Evolutionary conservation across 2,329 filamentous ascomycete species (phyloP).

Genomic region (Xylariaceae sp.): DNA sequence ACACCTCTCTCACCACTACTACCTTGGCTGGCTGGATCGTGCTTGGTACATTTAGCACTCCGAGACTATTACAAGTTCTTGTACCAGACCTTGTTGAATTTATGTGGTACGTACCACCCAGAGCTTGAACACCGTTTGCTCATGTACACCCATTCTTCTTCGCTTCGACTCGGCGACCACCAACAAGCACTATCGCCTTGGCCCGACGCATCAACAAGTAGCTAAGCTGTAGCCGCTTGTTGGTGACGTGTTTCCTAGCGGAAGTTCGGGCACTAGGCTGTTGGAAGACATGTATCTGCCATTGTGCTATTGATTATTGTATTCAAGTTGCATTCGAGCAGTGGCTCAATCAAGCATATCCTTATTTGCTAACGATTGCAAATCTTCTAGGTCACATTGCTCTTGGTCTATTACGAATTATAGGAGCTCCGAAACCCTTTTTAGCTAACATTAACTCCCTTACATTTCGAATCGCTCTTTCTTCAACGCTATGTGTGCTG

Average conservation of each 20-base stretch:
- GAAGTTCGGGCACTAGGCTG: no score
- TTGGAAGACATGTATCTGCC: no score
- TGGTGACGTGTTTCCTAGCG: neutral
- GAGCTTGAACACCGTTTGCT: neutral
- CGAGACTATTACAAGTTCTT: no score
- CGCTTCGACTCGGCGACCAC: no score
- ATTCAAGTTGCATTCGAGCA: slow-evolving; percentile 12
- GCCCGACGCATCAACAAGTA: no score
- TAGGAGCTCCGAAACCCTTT: slow-evolving; percentile 28
- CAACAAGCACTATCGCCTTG: neutral
- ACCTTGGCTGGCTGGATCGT: neutral
- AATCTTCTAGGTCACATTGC: slow-evolving; percentile 29
- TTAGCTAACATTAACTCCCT: slow-evolving; percentile 32
- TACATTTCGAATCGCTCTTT: slow-evolving; percentile 8
- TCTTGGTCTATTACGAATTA: slow-evolving; percentile 28
- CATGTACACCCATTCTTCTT: neutral
- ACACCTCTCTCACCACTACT: no score
- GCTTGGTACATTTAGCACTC: neutral
- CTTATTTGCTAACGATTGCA: slow-evolving; percentile 18
- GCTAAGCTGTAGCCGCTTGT: neutral
- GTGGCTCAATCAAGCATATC: slow-evolving; percentile 7
- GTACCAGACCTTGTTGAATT: no score
- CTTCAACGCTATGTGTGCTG: slow-evolving; percentile 53
- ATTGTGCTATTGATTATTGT: slow-evolving; percentile 7
- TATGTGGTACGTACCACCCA: neutral